Base-by-base conservation (phyloP, 1,139 yeast genomes). In the Torulaspora pretoriensis region DNA sequence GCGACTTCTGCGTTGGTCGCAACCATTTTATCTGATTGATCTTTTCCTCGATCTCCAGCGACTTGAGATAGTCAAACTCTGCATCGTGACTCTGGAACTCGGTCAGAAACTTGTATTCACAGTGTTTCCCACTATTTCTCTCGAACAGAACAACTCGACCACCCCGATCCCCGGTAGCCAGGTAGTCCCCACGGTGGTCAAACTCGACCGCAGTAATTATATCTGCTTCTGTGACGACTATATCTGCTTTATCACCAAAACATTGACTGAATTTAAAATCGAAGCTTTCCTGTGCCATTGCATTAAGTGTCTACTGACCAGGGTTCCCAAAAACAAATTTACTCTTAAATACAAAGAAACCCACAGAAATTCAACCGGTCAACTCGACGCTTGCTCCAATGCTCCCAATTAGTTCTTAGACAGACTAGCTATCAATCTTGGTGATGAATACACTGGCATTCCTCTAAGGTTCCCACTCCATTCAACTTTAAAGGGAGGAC, bases 81-180 rank as follows among this genome's bases (percentile, higher is more conserved):
- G 98, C 97, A 67, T 94, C 99, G 68, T 94, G 99, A 63, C 92
- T 81, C 71, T 94, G 99, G 67, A 94, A 94, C 68, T 94, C 99
- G 22, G 98, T 92, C 64, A 87, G 84, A 68, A 94, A 94, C 61
- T 88, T 81, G 70, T 94, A 94, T 67, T 94, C 98, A 67, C 97
- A 92, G 49, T 64, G 63, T 64, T 81, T 81, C 63, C 85, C 68
- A 56, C 81, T 83, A 65, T 88, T 89, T 57, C 97, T 78, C 68
- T 92, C 97, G 68, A 94, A 94, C 46, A 94, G 70, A 10, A 94
- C 99, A 33, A 94, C 97, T 56, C 99, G 78, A 22, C 99, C 99
- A 41, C 99, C 99, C 62, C 92, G 83, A 69, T 94, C 99, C 50
- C 99, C 99, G 2, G 98, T 92, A 48, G 98, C 99, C 50, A 94